A percentile compares a stretch with the other conserved stretches of the same genome.
These are phyloP conservation scores for Logfia minima DNA, from an alignment of 129 eudicot genomes.

Conservation along the genomic window DNA sequence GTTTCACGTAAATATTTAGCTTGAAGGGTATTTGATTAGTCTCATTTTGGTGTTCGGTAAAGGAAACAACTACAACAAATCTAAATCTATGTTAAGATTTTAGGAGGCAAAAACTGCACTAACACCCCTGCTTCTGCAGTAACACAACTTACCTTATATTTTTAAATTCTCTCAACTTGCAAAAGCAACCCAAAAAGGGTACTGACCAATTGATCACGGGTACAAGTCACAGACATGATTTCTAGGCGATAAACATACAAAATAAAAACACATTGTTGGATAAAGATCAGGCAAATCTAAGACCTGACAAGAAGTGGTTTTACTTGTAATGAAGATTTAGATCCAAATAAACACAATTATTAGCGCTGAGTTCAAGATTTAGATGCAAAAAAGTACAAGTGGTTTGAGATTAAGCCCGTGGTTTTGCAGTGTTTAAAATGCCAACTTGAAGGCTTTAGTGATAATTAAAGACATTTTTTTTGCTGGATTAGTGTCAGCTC, in stretches of 20 bases:
- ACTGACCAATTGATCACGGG: conserved; percentile 12
- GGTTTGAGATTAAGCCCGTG: conserved; percentile 38
- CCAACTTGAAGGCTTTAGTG: conserved; percentile 31
- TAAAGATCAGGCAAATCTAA: conserved; percentile 20
- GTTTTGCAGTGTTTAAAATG: conserved; percentile 23
- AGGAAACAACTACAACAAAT: conserved; percentile 32
- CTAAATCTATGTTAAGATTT: conserved; percentile 27
- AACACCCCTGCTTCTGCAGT: conserved; percentile 21
- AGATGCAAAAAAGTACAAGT: conserved; percentile 7
- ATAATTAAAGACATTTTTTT: conserved; percentile 35
- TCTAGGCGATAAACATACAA: neutral
- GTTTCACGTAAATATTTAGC: neutral
- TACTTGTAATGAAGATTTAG: conserved; percentile 29
- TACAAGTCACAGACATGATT: conserved; percentile 16
- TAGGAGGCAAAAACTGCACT: conserved; percentile 39
- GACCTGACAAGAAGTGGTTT: conserved; percentile 11
- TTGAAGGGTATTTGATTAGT: neutral
- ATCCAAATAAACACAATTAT: conserved; percentile 17
- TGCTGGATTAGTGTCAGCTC: conserved; percentile 45
- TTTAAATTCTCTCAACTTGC: conserved; percentile 29
- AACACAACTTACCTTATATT: conserved; percentile 33
- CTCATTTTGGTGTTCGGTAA: neutral
- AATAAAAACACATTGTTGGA: neutral
- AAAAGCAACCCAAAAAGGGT: conserved; percentile 19
- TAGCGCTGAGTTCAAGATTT: conserved; percentile 17